Evolutionary conservation across 1,284 basidiomycete species (phyloP).

Genomic region (Heterobasidion occidentale): DNA sequence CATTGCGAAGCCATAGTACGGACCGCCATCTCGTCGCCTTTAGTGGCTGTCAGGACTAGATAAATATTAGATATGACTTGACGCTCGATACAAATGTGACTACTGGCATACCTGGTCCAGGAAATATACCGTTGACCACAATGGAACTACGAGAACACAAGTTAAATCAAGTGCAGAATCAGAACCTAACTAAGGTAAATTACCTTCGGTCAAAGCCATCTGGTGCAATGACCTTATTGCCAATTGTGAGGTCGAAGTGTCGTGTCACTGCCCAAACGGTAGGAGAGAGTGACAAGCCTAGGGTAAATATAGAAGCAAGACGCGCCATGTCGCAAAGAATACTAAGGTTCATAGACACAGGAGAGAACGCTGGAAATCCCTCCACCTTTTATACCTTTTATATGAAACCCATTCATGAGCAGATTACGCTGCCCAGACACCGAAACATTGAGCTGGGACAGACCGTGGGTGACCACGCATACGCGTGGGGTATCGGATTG

Average conservation of each 20-base stretch:
- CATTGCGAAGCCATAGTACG: background rate
- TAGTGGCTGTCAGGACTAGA: slow-evolving; percentile 11
- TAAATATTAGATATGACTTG: slow-evolving; percentile 6
- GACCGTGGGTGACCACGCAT: too few species aligned
- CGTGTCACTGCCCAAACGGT: background rate
- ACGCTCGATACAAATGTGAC: background rate
- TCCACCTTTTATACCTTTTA: too few species aligned
- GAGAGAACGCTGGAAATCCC: too few species aligned
- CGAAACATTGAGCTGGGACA: too few species aligned
- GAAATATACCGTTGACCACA: too few species aligned
- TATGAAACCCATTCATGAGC: too few species aligned
- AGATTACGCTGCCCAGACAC: too few species aligned
- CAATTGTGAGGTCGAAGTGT: background rate
- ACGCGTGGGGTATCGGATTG: too few species aligned
- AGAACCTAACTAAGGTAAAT: background rate
- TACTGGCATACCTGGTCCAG: too few species aligned
- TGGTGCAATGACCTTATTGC: slow-evolving; percentile 8
- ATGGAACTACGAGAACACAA: background rate
- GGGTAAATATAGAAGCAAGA: background rate
- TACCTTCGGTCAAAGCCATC: slow-evolving; percentile 10
- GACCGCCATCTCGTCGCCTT: slow-evolving; percentile 5
- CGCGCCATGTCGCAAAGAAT: background rate
- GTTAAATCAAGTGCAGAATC: background rate
- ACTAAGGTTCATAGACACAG: background rate
- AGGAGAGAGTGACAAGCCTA: background rate